Percentiles rank a stretch among this genome's conserved stretches.
Evolutionary conservation across 768 basidiomycete species (phyloP).

Genomic region (Postia placenta): DNA sequence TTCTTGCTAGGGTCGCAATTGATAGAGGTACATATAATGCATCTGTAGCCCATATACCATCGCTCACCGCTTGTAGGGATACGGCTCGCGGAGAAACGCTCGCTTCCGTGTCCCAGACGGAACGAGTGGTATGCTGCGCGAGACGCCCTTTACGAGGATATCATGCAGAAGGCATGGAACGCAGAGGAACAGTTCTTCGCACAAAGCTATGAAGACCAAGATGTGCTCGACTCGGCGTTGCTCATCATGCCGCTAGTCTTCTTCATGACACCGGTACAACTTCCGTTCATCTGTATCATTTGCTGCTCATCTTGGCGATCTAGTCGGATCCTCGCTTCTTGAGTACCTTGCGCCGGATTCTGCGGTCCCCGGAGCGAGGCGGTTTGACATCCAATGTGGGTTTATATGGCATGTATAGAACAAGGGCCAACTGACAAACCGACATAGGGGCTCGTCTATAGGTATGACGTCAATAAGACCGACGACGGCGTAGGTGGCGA

Average conservation of each 20-base stretch:
- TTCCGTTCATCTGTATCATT: neutral
- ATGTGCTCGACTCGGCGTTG: constrained; percentile 80
- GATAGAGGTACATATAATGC: constrained; percentile 60
- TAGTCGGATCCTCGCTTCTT: constrained; percentile 88
- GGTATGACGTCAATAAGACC: constrained; percentile 81
- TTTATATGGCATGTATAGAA: constrained; percentile 4
- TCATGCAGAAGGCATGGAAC: constrained; percentile 89
- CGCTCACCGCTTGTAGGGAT: constrained; percentile 41
- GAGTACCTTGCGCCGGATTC: constrained; percentile 74
- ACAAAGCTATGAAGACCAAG: constrained; percentile 86
- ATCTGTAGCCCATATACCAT: neutral
- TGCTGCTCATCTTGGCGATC: neutral
- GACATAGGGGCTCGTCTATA: constrained; percentile 74
- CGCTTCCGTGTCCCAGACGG: constrained; percentile 77
- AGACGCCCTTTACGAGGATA: constrained; percentile 87
- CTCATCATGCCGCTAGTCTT: constrained; percentile 92
- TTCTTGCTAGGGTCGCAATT: constrained; percentile 75
- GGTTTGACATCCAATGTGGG: constrained; percentile 84
- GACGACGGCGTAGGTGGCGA: constrained; percentile 95
- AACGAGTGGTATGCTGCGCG: constrained; percentile 67
- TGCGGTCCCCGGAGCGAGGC: constrained; percentile 85
- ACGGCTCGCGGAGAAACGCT: constrained; percentile 91
- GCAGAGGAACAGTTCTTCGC: constrained; percentile 61
- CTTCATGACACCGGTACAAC: constrained; percentile 74
- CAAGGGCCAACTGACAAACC: neutral